Percentiles rank a stretch among this genome's conserved stretches.
These are phyloP conservation scores for Asterophora parasitica DNA, from an alignment of 768 basidiomycete genomes.

Conservation along the genomic window DNA sequence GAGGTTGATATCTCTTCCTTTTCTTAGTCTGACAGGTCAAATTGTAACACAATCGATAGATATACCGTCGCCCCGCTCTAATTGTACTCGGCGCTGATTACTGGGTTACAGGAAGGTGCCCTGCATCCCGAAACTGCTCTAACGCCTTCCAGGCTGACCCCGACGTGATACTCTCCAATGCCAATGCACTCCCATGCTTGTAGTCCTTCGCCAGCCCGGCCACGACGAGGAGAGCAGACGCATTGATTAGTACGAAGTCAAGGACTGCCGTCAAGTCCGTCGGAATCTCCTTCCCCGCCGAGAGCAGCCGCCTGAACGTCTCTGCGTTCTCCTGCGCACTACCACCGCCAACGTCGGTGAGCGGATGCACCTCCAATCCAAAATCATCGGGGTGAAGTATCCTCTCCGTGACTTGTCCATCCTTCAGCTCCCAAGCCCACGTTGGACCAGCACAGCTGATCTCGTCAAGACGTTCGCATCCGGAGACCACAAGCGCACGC, in stretches of 20 bases:
- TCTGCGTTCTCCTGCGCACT: conserved; percentile 77
- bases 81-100: neutral
- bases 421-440: conserved; percentile 73
- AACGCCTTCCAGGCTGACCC: conserved; percentile 59
- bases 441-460: conserved; percentile 93
- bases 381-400: conserved; percentile 71
- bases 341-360: conserved; percentile 66
- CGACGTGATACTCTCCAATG: conserved; percentile 53
- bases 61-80: neutral
- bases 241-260: conserved; percentile 89
- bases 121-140: conserved; percentile 41
- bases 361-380: conserved; percentile 67
- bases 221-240: conserved; percentile 83
- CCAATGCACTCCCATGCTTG: conserved; percentile 66
- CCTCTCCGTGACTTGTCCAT: conserved; percentile 59
- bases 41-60: no score
- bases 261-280: conserved; percentile 55
- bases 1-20: no score
- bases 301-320: conserved; percentile 63
- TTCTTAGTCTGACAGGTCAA: no score
- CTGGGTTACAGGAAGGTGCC: neutral
- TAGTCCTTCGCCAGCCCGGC: conserved; percentile 70
- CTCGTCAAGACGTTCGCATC: conserved; percentile 88
- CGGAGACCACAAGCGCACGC: conserved; percentile 90
- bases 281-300: conserved; percentile 51